These are phyloP conservation scores for Hypoxylon crocopeplum DNA, from an alignment of 495 filamentous ascomycete genomes.

Conservation along the genomic window DNA sequence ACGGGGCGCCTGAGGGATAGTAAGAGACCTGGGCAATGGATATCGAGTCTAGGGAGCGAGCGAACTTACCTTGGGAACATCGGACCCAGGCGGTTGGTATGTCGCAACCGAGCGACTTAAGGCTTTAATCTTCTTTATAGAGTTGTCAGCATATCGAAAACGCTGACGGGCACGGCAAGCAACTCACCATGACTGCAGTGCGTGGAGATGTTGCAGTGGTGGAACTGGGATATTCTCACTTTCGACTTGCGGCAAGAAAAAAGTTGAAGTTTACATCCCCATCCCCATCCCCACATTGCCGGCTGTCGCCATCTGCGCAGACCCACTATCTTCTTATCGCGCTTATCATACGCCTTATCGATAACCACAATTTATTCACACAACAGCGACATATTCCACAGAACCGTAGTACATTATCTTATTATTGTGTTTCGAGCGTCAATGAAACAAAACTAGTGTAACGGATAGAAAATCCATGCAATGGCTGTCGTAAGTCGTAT, in stretches of 20 bases:
- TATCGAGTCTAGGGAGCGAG: neutral
- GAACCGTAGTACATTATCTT: neutral
- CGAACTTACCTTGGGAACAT: slow-evolving; percentile 63
- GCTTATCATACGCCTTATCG: slow-evolving; percentile 15
- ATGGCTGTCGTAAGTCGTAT: no score
- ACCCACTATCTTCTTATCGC: neutral
- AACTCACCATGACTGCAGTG: slow-evolving; percentile 23
- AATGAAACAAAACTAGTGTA: no score
- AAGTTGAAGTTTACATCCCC: neutral
- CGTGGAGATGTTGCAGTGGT: slow-evolving; percentile 7
- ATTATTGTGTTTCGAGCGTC: no score
- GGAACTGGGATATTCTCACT: slow-evolving; percentile 1
- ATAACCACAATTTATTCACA: neutral
- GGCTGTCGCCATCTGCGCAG: slow-evolving; percentile 6
- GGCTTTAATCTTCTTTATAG: slow-evolving; percentile 82
- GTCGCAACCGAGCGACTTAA: slow-evolving; percentile 79
- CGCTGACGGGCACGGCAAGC: neutral
- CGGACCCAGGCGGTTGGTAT: slow-evolving; percentile 79
- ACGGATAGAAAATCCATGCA: no score
- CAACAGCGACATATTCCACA: no score
- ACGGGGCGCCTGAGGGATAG: slow-evolving; percentile 58
- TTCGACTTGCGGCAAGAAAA: slow-evolving; percentile 15
- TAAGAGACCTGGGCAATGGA: slow-evolving; percentile 4
- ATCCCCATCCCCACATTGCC: slow-evolving; percentile 18
- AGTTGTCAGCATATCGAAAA: slow-evolving; percentile 7